These are phyloP conservation scores for Rhizophora mangle DNA, from an alignment of 345 rosid species.

Conservation along the genomic window DNA sequence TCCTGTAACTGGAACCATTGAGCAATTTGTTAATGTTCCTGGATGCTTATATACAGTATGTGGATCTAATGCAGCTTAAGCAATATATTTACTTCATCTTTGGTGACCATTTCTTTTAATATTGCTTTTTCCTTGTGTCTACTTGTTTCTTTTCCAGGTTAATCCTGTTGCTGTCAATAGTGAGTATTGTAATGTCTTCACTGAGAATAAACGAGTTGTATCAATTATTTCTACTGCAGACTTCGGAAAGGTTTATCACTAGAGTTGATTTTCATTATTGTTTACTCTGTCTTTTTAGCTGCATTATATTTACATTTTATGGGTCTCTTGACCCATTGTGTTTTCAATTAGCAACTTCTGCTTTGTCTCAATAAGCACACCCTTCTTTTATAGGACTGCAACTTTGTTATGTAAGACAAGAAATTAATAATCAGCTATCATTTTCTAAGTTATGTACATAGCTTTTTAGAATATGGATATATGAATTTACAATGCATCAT, in stretches of 20 bases:
- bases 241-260: constrained; percentile 72
- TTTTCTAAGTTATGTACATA: no score
- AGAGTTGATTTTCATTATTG: background rate
- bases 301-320: background rate
- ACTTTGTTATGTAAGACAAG: no score
- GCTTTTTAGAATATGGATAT: no score
- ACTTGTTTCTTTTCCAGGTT: constrained; percentile 46
- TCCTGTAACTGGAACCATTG: constrained; percentile 82
- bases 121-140: constrained; percentile 1
- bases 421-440: no score
- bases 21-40: constrained; percentile 52
- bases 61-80: constrained; percentile 1
- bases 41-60: constrained; percentile 83
- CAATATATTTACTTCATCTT: background rate
- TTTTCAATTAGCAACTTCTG: no score
- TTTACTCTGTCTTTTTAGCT: background rate
- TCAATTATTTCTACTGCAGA: constrained; percentile 64
- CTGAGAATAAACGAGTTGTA: constrained; percentile 78
- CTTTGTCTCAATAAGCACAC: no score
- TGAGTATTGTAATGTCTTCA: constrained; percentile 90
- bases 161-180: constrained; percentile 95
- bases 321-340: background rate
- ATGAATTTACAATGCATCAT: no score
- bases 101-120: constrained; percentile 1
- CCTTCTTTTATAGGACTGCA: background rate